Evolutionary conservation across 2,329 filamentous ascomycete species (phyloP).

Genomic region (Ophiobolus disseminans): DNA sequence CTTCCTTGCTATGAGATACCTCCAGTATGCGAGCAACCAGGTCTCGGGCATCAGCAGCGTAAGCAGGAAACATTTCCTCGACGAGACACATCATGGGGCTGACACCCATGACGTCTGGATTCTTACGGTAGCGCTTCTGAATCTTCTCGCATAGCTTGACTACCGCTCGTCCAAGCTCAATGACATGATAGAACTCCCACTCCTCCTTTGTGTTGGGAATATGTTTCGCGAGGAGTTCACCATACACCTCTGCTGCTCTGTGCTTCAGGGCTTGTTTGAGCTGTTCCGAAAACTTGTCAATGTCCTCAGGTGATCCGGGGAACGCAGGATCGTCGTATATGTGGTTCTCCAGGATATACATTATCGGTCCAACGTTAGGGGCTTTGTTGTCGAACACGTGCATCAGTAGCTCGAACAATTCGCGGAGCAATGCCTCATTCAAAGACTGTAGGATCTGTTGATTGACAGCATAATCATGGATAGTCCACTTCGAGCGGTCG

Average conservation of each 20-base stretch:
- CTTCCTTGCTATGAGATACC: conserved; percentile 70
- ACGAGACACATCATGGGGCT: conserved; percentile 75
- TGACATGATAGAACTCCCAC: conserved; percentile 91
- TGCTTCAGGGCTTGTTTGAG: conserved; percentile 75
- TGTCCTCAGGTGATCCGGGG: conserved; percentile 71
- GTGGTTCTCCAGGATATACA: conserved; percentile 83
- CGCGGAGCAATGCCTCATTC: conserved; percentile 82
- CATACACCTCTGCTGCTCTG: conserved; percentile 81
- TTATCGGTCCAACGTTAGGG: conserved; percentile 77
- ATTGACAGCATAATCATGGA: conserved; percentile 64
- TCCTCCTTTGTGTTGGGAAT: conserved; percentile 80
- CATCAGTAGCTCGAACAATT: conserved; percentile 86
- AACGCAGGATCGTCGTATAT: conserved; percentile 82
- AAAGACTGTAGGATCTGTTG: conserved; percentile 76
- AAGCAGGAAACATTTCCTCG: conserved; percentile 84
- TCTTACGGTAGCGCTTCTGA: conserved; percentile 88
- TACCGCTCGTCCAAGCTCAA: conserved; percentile 85
- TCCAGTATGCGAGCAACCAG: conserved; percentile 83
- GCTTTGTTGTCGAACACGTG: conserved; percentile 89
- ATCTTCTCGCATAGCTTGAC: conserved; percentile 87
- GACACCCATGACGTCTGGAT: conserved; percentile 83
- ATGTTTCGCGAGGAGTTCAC: conserved; percentile 76
- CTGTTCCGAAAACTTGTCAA: conserved; percentile 73
- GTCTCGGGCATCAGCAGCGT: conserved; percentile 86
- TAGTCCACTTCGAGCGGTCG: conserved; percentile 59